These are phyloP conservation scores for Pythium apleroticum DNA, from an alignment of 352 stramenopile genomes.

Conservation along the genomic window DNA sequence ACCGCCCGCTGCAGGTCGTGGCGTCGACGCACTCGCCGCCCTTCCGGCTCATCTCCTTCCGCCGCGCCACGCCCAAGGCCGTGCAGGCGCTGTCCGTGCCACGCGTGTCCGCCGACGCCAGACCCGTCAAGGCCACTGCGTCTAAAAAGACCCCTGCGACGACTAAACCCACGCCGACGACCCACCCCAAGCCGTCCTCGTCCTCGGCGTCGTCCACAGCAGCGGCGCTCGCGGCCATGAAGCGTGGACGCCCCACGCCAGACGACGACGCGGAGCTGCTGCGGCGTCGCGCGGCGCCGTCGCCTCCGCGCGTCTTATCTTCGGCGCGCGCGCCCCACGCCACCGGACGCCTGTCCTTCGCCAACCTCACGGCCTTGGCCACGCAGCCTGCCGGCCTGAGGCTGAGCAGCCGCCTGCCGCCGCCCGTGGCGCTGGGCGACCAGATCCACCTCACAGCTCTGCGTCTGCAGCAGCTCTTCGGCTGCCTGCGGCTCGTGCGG, in stretches of 20 bases:
- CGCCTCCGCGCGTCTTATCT: background rate
- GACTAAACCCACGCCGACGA: background rate
- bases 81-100: slow-evolving; percentile 15
- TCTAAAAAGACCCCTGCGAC: background rate
- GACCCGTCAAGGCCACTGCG: slow-evolving; percentile 1
- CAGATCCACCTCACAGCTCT: background rate
- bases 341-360: background rate
- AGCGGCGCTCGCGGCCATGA: background rate
- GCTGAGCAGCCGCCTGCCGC: background rate
- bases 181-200: background rate
- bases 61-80: slow-evolving; percentile 17
- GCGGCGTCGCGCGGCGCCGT: background rate
- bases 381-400: no score
- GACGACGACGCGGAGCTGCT: background rate
- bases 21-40: slow-evolving; percentile 11
- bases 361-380: background rate
- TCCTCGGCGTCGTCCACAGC: background rate
- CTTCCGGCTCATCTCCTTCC: slow-evolving; percentile 25
- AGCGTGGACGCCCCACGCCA: background rate
- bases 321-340: background rate
- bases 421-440: background rate
- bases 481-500: slow-evolving; percentile 3
- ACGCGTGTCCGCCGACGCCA: slow-evolving; percentile 1
- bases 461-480: slow-evolving; percentile 5
- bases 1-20: slow-evolving; percentile 2